Base-by-base conservation (phyloP, 306 rosid genomes). In the Corylus heterophylla region DNA sequence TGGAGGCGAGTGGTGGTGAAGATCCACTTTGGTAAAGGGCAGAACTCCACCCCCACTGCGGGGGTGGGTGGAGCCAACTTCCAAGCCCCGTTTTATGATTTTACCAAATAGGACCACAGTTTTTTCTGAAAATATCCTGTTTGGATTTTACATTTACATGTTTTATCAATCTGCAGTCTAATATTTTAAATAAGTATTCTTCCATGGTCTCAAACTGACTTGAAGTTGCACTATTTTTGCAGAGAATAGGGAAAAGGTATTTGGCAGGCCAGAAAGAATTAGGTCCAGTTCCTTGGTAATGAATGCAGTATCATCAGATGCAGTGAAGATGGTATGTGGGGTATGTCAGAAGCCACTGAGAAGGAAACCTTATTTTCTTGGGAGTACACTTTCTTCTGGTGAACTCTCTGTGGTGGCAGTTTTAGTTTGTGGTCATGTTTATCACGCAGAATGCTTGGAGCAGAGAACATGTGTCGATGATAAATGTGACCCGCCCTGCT, bases 401-500 rank as follows among this genome's bases (percentile, higher is more conserved):
- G 96, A 93, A 72, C 93, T 86, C 42, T 87, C 92, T 11, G 89
- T 83, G 18, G 98, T 89, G 80, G 97, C 97, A 22, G 93, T 93
- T 62, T 83, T 96, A 79, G 93, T 83, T 31, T 96, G 99, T 8
- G 98, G 98, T 70, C 99, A 96, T 75, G 86, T 84, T 79, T 96
- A 85, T 82, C 99, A 96, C 72, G 91, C 93, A 1, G 97, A 90
- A 25, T 96, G 99, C 82, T 89, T 96, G 81, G 99, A 96, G 85
- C 87, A 85, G 78, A 83, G 79, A 81, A 91, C 93, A 18, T 62
- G 75, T 49, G 44, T 66, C 11, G 92, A 90, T 78, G 93, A 91
- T 75, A 81, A 76, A 56, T 89, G 88, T 0, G 93, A 96, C 58
- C 99, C 99, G 0, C 69, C 90, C 4, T 96, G 99, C 75, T 97